These are phyloP conservation scores for Hordeum vulgare DNA, from an alignment of 176 grass and related monocot species.

Conservation along the genomic window MorexV3_pseudomolecules_assembly NC_058524.1:57184936-57185435, in stretches of 20 bases:
- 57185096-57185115: background rate
- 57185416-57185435: conserved; percentile 43
- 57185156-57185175: conserved; percentile 50
- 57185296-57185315: conserved; percentile 85
- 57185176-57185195: conserved; percentile 99
- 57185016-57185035: background rate
- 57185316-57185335: conserved; percentile 56
- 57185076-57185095: conserved; percentile 6
- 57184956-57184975: conserved; percentile 87
- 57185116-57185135: conserved; percentile 3
- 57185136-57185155: conserved; percentile 1
- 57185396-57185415: conserved; percentile 69
- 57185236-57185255: conserved; percentile 76
- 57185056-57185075: background rate
- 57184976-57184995: conserved; percentile 78
- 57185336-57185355: conserved; percentile 28
- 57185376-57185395: conserved; percentile 17
- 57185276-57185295: conserved; percentile 81
- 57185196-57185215: conserved; percentile 73
- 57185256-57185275: conserved; percentile 84
- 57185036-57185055: background rate
- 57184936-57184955: conserved; percentile 83
- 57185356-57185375: conserved; percentile 22
- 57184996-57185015: conserved; percentile 10
- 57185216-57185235: conserved; percentile 83